Percentiles rank a stretch among this genome's conserved stretches.
Evolutionary conservation across 2,329 filamentous ascomycete genomes (phyloP).

Genomic region (Scedosporium aurantiacum): DNA sequence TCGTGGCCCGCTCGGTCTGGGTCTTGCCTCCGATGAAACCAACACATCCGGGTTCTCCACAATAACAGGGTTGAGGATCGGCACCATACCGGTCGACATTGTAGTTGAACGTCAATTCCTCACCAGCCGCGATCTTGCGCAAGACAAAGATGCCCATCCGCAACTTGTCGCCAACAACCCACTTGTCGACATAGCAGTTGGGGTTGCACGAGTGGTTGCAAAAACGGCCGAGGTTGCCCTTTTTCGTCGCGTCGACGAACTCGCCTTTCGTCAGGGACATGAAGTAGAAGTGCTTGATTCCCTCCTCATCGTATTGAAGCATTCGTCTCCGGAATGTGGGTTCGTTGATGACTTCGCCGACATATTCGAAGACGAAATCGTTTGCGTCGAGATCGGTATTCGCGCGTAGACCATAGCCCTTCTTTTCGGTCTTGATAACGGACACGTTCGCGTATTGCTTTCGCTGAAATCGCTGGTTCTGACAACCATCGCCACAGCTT

Average conservation of each 20-base stretch:
- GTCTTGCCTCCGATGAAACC: conserved; percentile 97
- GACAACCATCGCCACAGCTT: conserved; percentile 76
- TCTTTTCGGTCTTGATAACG: conserved; percentile 96
- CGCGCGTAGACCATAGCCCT: conserved; percentile 83
- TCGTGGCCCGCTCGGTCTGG: conserved; percentile 89
- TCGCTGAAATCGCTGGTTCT: conserved; percentile 89
- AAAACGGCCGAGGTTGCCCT: conserved; percentile 89
- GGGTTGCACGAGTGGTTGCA: conserved; percentile 99
- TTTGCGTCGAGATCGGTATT: conserved; percentile 66
- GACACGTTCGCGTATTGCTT: conserved; percentile 84
- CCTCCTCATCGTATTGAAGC: conserved; percentile 86
- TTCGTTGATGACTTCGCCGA: conserved; percentile 96
- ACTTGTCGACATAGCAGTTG: conserved; percentile 99
- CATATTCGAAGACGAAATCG: conserved; percentile 96
- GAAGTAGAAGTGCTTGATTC: conserved; percentile 99
- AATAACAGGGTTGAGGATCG: conserved; percentile 94
- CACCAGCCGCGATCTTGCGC: conserved; percentile 72
- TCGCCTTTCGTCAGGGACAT: conserved; percentile 96
- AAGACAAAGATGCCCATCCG: conserved; percentile 98
- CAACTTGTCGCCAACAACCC: conserved; percentile 93
- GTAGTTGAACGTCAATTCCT: conserved; percentile 98
- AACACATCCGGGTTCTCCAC: conserved; percentile 85
- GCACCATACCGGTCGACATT: conserved; percentile 97
- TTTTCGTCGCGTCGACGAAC: conserved; percentile 95
- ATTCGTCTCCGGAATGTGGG: conserved; percentile 79